Percentiles rank a stretch among this genome's conserved stretches.
Conservation (phyloP, 495 filamentous ascomycete genomes). For the Aspergillus biplanus region DNA sequence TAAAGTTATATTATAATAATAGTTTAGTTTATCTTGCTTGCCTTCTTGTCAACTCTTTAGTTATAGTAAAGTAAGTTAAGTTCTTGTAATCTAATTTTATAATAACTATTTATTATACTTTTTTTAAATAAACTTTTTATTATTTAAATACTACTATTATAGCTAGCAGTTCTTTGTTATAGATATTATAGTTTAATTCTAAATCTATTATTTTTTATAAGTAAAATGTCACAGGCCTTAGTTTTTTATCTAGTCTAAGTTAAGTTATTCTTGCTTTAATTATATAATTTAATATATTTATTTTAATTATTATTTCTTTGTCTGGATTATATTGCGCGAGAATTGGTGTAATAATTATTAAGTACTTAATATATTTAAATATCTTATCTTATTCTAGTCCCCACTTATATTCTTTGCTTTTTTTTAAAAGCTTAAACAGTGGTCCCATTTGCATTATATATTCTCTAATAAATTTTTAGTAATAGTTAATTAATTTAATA, state of each 20-base stretch:
- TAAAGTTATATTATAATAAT: background rate
- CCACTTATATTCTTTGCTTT: too few relatives aligned
- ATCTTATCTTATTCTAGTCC: background rate
- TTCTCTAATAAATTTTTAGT: background rate
- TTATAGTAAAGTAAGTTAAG: too few relatives aligned
- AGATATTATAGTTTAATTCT: constrained; percentile 10
- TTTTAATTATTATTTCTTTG: background rate
- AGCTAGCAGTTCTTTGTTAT: constrained; percentile 12
- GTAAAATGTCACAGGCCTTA: background rate
- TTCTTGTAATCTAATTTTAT: too few relatives aligned
- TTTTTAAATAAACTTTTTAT: constrained; percentile 11
- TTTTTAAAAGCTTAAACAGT: too few relatives aligned
- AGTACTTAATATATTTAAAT: background rate
- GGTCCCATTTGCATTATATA: too few relatives aligned
- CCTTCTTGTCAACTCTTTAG: constrained; percentile 26
- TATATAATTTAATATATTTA: constrained; percentile 5
- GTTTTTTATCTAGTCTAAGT: constrained; percentile 8
- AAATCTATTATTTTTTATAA: background rate
- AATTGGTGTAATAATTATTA: background rate
- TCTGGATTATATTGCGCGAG: background rate
- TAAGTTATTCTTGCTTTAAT: background rate
- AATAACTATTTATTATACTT: too few relatives aligned
- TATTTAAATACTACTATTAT: constrained; percentile 14
- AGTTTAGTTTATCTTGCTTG: background rate
- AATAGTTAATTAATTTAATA: background rate